Evolutionary conservation across 306 rosid genomes (phyloP).

Genomic region (Glycine tomentella): DNA sequence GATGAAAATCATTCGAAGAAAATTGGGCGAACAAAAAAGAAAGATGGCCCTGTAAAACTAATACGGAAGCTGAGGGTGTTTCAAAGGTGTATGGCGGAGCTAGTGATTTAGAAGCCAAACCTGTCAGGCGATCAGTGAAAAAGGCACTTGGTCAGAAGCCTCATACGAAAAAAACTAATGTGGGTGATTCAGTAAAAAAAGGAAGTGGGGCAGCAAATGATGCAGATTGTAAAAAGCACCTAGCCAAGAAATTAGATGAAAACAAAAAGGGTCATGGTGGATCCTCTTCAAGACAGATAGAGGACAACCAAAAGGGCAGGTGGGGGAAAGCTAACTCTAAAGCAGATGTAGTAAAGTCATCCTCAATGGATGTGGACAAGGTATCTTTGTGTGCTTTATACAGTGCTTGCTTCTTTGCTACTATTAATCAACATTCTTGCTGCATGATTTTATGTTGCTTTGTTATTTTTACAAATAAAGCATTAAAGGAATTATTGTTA

Average conservation of each 20-base stretch:
- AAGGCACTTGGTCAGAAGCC: conserved; percentile 52
- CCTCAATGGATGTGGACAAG: conserved; percentile 62
- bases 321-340: conserved; percentile 57
- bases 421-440: not conserved
- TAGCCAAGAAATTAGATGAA: conserved; percentile 65
- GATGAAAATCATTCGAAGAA: conserved; percentile 58
- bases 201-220: conserved; percentile 62
- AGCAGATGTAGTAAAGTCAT: conserved; percentile 52
- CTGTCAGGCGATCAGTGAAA: conserved; percentile 54
- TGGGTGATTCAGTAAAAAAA: conserved; percentile 53
- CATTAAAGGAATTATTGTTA: conserved; percentile 29
- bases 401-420: conserved; percentile 31
- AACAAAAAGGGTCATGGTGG: conserved; percentile 54
- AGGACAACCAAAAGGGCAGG: conserved; percentile 58
- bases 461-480: not conserved
- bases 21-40: conserved; percentile 57
- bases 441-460: conserved; percentile 17
- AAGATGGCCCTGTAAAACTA: conserved; percentile 54
- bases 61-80: conserved; percentile 54
- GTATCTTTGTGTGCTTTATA: conserved; percentile 43
- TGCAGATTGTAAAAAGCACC: conserved; percentile 63
- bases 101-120: conserved; percentile 69
- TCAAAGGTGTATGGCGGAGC: conserved; percentile 62
- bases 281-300: conserved; percentile 59
- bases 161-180: conserved; percentile 55